phyloP scores from a whole-genome alignment of 352 stramenopile species.

The Pythium dissimile region DNA sequence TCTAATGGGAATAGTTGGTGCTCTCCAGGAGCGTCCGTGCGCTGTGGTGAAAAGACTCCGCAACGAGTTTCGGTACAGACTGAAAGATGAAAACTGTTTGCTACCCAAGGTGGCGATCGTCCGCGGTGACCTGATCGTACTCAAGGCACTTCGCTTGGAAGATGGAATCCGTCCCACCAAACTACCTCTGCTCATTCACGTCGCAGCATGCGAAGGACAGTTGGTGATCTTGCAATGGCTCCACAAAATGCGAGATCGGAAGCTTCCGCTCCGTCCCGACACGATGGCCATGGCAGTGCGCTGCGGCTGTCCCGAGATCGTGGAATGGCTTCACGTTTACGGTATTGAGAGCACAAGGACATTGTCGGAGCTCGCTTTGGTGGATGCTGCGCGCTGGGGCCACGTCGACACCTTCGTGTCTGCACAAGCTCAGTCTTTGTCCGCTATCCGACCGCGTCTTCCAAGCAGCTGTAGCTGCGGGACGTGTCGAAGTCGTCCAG shows the following conservation, averaged over 20 bases:
- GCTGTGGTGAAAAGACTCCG: too few relatives aligned
- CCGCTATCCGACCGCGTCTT: not conserved
- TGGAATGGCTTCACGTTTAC: conserved; percentile 10
- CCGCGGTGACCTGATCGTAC: not conserved
- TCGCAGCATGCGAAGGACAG: conserved; percentile 6
- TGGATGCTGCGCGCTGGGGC: conserved; percentile 4
- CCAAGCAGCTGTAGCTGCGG: not conserved
- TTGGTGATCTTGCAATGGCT: conserved; percentile 9
- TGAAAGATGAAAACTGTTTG: too few relatives aligned
- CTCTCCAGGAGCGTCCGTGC: not conserved
- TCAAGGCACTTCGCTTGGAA: not conserved
- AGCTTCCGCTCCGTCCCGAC: not conserved
- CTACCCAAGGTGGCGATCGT: conserved; percentile 1
- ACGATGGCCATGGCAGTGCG: conserved; percentile 12
- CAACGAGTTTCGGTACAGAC: too few relatives aligned
- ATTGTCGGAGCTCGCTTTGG: not conserved
- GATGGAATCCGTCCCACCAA: not conserved
- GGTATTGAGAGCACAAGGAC: not conserved
- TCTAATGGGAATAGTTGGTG: not conserved
- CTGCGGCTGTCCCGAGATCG: conserved; percentile 7
- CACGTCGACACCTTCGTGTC: conserved; percentile 2
- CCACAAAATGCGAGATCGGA: too few relatives aligned
- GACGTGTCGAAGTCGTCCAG: not conserved
- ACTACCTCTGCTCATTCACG: not conserved
- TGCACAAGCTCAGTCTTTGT: conserved; percentile 2